These are phyloP conservation scores for Colletotrichum nymphaeae DNA, from an alignment of 2,329 filamentous ascomycete species.

Conservation along the genomic window DNA sequence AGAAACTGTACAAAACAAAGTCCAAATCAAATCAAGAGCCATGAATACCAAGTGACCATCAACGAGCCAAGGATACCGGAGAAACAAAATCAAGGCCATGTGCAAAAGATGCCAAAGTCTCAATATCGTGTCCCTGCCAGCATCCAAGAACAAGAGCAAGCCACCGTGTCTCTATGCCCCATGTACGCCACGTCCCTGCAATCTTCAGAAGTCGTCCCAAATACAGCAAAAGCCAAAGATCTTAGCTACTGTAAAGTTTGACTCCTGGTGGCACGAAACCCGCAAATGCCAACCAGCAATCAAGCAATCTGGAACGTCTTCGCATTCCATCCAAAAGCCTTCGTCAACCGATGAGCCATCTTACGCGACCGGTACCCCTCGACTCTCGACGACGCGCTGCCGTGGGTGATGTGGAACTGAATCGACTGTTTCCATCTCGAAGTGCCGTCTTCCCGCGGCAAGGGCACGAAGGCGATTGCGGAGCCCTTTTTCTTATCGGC, in stretches of 20 bases:
- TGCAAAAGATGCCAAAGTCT: background rate
- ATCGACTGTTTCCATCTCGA: constrained; percentile 38
- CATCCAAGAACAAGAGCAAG: background rate
- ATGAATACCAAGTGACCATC: background rate
- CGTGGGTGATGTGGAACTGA: constrained; percentile 53
- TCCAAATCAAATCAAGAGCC: background rate
- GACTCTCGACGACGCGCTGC: constrained; percentile 49
- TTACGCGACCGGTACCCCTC: constrained; percentile 46
- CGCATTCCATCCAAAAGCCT: constrained; percentile 50
- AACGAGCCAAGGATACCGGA: background rate
- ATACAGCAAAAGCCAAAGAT: background rate
- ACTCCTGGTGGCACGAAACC: background rate
- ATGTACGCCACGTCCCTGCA: background rate
- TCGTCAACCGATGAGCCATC: constrained; percentile 45
- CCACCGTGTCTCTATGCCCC: background rate
- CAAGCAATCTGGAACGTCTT: constrained; percentile 42
- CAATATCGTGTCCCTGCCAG: background rate
- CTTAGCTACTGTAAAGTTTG: background rate
- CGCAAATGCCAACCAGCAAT: background rate
- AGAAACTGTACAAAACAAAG: background rate
- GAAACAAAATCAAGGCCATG: background rate
- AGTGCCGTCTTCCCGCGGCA: constrained; percentile 32
- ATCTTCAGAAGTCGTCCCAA: background rate
- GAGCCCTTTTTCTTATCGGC: constrained; percentile 54
- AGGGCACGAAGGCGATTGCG: constrained; percentile 52